Conservation (phyloP, 2,329 filamentous ascomycete species). For the Botrytis aclada region DNA sequence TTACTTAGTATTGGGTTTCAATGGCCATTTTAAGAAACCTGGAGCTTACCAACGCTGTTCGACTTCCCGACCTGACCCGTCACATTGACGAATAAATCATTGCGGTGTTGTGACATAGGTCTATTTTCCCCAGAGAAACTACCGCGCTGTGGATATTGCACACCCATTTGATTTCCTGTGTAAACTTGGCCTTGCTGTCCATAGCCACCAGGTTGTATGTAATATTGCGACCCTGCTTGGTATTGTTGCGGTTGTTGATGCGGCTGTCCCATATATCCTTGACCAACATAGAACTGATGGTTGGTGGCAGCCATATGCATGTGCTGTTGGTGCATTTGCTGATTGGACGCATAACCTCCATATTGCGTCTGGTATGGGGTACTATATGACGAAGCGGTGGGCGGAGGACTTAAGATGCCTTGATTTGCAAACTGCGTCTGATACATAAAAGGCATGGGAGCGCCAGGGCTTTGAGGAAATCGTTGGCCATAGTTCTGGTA, state of each 20-base stretch:
- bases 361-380: slow-evolving; percentile 33
- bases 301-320: slow-evolving; percentile 21
- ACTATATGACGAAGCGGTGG: slow-evolving; percentile 28
- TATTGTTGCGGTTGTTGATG: slow-evolving; percentile 26
- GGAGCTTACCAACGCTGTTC: slow-evolving; percentile 34
- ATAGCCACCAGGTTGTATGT: slow-evolving; percentile 32
- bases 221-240: slow-evolving; percentile 28
- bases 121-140: slow-evolving; percentile 27
- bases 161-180: slow-evolving; percentile 19
- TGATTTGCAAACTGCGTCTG: slow-evolving; percentile 28
- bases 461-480: slow-evolving; percentile 24
- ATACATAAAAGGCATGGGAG: slow-evolving; percentile 27
- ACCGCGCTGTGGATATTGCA: slow-evolving; percentile 27
- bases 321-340: slow-evolving; percentile 23
- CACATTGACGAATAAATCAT: slow-evolving; percentile 21
- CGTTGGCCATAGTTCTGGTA: slow-evolving; percentile 32
- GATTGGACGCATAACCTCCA: slow-evolving; percentile 29
- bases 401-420: slow-evolving; percentile 23
- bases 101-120: slow-evolving; percentile 22
- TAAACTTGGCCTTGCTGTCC: slow-evolving; percentile 28
- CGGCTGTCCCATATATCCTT: slow-evolving; percentile 29
- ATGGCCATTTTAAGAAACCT: not conserved
- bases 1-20: slow-evolving; percentile 17
- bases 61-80: slow-evolving; percentile 21
- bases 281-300: slow-evolving; percentile 32